Evolutionary conservation across 768 basidiomycete species (phyloP), one percentile per base, ranked within the genome.

Genomic region (Cyclocybe cylindracea): DNA sequence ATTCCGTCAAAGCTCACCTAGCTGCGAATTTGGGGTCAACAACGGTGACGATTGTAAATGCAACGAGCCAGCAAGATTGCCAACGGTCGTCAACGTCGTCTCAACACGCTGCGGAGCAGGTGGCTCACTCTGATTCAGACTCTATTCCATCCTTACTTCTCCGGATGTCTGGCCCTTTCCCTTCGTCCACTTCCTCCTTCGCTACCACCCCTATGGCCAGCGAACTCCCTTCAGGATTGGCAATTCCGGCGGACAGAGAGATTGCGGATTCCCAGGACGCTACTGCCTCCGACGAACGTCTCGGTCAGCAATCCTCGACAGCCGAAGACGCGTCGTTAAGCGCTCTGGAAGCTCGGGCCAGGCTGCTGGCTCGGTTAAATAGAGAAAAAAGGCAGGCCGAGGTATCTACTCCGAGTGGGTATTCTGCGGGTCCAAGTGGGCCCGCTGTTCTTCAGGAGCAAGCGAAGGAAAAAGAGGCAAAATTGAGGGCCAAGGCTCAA

Each of bases 1-100:
- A 79, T 48, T 75, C 79, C 10, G 72, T 84, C 3, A 77, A 75
- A 37, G 76, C 77, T 1, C 72, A 83, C 61, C 74, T 84, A 44
- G 46, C 44, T 3, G 47, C 53, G 14, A 58, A 57, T 39, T 47
- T 42, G 38, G 41, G 31, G 19, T 18, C 35, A 31, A 32, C 36
- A 5, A 10, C 29, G 2, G 24, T 16, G 19, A 42, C 35, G 18
- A 39, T 18, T 35, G 18, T 36, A 16, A 40, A 37, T 24, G 24
- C 24, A 24, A 24, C 24, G 24, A 24, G 24, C 1, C 24, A 24
- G 24, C 13, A 19, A 43, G 11, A 43, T 16, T 29, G 41, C 41
- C 19, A 16, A 51, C 11, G 10, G 19, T 11, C 7, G 19, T 43
- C 41, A 19, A 24, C 24, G 4, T 24, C 24, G 24, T 24, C 24